A percentile compares a stretch with the other conserved stretches of the same genome.
Evolutionary conservation across 805 yeast genomes (phyloP).

Genomic region (Kodamaea kakaduensis): DNA sequence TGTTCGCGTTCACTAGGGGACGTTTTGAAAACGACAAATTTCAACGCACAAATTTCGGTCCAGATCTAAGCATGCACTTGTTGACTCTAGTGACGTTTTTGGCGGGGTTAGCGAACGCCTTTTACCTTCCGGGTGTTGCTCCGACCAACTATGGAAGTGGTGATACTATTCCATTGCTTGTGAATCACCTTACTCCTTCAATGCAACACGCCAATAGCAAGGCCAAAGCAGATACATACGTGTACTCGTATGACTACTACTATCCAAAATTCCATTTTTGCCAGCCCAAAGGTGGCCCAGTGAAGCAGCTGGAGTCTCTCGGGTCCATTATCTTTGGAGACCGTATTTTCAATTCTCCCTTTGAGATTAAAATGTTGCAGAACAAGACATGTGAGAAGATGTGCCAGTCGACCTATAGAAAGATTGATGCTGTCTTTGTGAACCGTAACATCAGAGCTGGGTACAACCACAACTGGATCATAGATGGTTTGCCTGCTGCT

Average conservation of each 20-base stretch:
- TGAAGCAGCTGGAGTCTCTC: conserved; percentile 79
- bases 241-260: conserved; percentile 80
- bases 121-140: conserved; percentile 94
- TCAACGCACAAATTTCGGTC: not conserved
- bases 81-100: conserved; percentile 7
- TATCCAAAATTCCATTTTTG: conserved; percentile 83
- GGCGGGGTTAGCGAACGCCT: conserved; percentile 38
- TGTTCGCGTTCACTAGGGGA: not conserved
- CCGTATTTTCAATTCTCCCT: conserved; percentile 90
- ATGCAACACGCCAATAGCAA: conserved; percentile 34
- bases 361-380: conserved; percentile 72
- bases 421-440: conserved; percentile 68
- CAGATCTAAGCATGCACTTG: conserved; percentile 2
- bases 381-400: conserved; percentile 63
- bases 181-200: conserved; percentile 87
- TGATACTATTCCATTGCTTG: conserved; percentile 72
- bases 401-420: conserved; percentile 60
- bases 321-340: conserved; percentile 96
- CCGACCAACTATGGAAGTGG: conserved; percentile 81
- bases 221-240: conserved; percentile 47
- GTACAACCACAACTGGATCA: conserved; percentile 85
- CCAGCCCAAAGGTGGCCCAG: conserved; percentile 59
- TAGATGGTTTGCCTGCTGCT: conserved; percentile 95
- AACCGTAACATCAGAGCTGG: conserved; percentile 77
- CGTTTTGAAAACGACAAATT: not conserved